Conservation (phyloP, 2,329 filamentous ascomycete species). For the Sporothrix schenckii region DNA sequence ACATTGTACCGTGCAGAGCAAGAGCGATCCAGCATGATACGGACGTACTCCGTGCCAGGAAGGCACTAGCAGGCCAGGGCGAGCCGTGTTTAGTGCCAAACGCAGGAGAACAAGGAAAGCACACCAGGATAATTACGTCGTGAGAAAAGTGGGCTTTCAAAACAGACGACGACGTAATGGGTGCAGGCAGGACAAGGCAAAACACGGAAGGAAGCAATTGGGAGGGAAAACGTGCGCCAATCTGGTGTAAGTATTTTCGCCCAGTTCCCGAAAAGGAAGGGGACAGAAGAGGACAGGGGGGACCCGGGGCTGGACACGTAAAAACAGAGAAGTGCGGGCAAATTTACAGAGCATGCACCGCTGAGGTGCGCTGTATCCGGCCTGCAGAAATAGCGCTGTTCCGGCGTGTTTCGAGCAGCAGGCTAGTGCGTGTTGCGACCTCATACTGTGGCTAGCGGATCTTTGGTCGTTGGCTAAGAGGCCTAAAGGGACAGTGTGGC, state of each 20-base stretch:
- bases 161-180: conserved; percentile 12
- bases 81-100: conserved; percentile 14
- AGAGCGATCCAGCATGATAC: conserved; percentile 15
- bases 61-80: conserved; percentile 20
- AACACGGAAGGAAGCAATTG: conserved; percentile 7
- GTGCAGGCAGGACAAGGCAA: no score
- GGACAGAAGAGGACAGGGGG: background rate
- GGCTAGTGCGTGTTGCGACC: conserved; percentile 9
- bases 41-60: conserved; percentile 7
- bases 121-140: conserved; percentile 11
- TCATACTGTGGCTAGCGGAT: conserved; percentile 20
- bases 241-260: conserved; percentile 16
- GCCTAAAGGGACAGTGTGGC: conserved; percentile 10
- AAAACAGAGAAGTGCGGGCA: background rate
- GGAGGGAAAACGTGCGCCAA: conserved; percentile 3
- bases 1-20: background rate
- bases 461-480: background rate
- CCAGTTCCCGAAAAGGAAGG: conserved; percentile 8
- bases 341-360: background rate
- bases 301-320: background rate
- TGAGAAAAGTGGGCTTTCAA: conserved; percentile 9
- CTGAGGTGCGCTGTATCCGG: background rate
- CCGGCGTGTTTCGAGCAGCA: background rate
- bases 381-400: conserved; percentile 22
- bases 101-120: conserved; percentile 11